Evolutionary conservation across 1,284 basidiomycete genomes (phyloP), one percentile per base, ranked within the genome.

Genomic region (Earliella scabrosa): DNA sequence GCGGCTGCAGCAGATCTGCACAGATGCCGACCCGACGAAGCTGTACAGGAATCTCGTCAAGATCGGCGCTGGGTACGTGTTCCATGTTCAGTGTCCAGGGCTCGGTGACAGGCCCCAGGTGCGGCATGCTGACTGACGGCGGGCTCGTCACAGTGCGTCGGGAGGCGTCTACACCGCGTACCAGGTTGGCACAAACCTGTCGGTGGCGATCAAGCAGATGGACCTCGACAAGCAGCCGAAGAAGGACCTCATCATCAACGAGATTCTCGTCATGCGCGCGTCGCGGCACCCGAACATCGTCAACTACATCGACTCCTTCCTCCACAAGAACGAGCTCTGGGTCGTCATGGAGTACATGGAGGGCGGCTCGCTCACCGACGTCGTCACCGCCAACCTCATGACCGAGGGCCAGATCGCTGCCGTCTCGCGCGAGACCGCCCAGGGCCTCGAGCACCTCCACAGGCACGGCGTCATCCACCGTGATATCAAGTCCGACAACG

Each of bases 281-380:
- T 95, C 93, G 16, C 83, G 92, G 34, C 97, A 99, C 72, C 92
- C 93, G 18, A 99, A 99, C 74, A 98, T 99, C 66, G 97, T 99
- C 78, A 99, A 98, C 75, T 99, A 94, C 75, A 98, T 98, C 69
- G 97, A 99, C 74, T 97, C 95, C 14, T 99, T 98, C 83, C 77
- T 99, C 38, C 86, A 95, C 80, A 95, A 94, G 80, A 98, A 97
- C 71, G 97, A 98, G 71, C 82, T 99, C 3, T 99, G 97, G 97
- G 97, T 98, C 47, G 95, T 99, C 56, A 99, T 98, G 96, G 96
- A 99, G 79, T 99, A 97, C 77, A 98, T 99, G 97, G 96, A 98
- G 76, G 96, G 96, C 43, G 90, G 89, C 38, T 86, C 88, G 41
- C 77, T 98, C 54, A 98, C 96, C 0, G 97, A 98, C 69, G 95